phyloP scores from a whole-genome alignment of 805 yeast species.

The Hanseniaspora pseudoguilliermondii region DNA sequence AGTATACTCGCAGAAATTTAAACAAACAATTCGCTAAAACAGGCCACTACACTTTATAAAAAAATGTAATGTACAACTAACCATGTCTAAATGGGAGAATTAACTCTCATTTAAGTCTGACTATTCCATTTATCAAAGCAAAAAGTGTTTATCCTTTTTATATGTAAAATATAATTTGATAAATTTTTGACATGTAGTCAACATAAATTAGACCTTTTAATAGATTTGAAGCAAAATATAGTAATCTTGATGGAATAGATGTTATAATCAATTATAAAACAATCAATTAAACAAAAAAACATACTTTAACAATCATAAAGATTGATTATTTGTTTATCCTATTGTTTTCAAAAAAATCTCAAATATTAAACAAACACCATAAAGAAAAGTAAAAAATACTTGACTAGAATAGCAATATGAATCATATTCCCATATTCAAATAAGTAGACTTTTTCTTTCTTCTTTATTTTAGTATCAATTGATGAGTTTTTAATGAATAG shows the following conservation, averaged over 20 bases:
- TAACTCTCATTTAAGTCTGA: constrained; percentile 8
- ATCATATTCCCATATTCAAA: too few relatives aligned
- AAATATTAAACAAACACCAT: background rate
- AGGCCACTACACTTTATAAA: background rate
- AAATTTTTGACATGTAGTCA: background rate
- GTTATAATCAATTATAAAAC: background rate
- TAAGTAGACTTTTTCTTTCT: background rate
- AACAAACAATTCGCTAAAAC: constrained; percentile 2
- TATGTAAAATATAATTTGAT: constrained; percentile 4
- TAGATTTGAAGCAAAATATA: constrained; percentile 3
- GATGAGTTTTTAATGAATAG: background rate
- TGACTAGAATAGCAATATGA: background rate
- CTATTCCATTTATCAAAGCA: constrained; percentile 11
- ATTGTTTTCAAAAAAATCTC: background rate
- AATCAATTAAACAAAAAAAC: background rate
- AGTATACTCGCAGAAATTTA: constrained; percentile 12
- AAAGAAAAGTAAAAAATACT: background rate
- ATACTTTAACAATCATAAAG: background rate
- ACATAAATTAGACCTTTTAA: background rate
- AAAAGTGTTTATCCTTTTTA: constrained; percentile 10
- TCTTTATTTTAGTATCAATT: background rate
- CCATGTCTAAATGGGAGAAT: constrained; percentile 7
- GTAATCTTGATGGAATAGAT: background rate
- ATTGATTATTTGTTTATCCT: background rate
- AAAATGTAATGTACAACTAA: background rate